A percentile compares a stretch with the other conserved stretches of the same genome.
Conservation (phyloP, 495 filamentous ascomycete species). For the Lophiostoma macrostomum region DNA sequence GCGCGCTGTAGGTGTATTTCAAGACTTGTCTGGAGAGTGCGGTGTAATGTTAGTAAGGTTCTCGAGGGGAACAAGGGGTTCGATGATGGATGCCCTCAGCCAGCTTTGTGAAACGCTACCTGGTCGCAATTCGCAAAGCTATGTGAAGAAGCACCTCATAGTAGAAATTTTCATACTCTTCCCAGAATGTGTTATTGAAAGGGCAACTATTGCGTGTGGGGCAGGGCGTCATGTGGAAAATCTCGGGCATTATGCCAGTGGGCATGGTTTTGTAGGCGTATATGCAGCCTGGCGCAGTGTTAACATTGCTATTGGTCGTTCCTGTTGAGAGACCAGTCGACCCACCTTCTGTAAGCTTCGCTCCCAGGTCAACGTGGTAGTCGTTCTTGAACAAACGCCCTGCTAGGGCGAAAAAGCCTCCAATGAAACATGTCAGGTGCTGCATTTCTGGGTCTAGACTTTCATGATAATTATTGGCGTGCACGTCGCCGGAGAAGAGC, state of each 20-base stretch:
- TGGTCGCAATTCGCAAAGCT: too few relatives aligned
- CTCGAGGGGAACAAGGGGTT: too few relatives aligned
- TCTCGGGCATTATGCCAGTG: conserved; percentile 49
- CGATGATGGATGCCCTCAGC: too few relatives aligned
- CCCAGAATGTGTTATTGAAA: conserved; percentile 44
- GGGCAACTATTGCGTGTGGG: conserved; percentile 35
- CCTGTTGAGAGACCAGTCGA: too few relatives aligned
- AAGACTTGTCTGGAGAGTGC: too few relatives aligned
- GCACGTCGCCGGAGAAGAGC: conserved; percentile 42
- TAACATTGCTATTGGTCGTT: too few relatives aligned
- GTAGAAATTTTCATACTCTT: too few relatives aligned
- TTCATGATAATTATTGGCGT: conserved; percentile 22
- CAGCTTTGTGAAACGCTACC: too few relatives aligned
- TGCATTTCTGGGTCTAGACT: conserved; percentile 42
- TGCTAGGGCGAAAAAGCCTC: conserved; percentile 37
- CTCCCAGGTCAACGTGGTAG: conserved; percentile 35
- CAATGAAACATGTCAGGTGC: conserved; percentile 39
- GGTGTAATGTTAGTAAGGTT: too few relatives aligned
- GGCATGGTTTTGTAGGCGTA: conserved; percentile 40
- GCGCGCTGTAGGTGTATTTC: conserved; percentile 18
- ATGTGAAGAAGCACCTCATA: too few relatives aligned
- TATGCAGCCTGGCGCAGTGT: too few relatives aligned
- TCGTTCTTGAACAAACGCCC: conserved; percentile 29
- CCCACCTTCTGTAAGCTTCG: conserved; percentile 35
- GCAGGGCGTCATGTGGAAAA: conserved; percentile 42